Evolutionary conservation across 1,284 basidiomycete genomes (phyloP), one percentile per base, ranked within the genome.

Genomic region (Ceraceosorus guamensis): DNA sequence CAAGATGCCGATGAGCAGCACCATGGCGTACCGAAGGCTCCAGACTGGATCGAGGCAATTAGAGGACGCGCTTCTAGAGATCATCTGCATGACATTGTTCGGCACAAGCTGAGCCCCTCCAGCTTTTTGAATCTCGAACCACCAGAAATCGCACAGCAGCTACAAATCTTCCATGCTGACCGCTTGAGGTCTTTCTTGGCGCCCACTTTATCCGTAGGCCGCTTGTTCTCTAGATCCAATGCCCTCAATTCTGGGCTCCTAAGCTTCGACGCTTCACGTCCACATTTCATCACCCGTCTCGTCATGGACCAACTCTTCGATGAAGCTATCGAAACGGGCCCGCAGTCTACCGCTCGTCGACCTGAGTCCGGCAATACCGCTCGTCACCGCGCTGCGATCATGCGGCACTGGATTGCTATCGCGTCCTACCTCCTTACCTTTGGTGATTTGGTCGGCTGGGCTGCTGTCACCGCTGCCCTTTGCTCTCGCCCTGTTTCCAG

Each of bases 381-480:
- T 32, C 57, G 63, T 24, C 57, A 66, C 35, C 68, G 71, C 30
- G 73, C 68, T 13, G 57, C 62, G 5, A 54, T 76, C 18, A 62
- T 76, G 32, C 62, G 66, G 32, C 73, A 75, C 43, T 76, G 73
- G 73, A 69, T 71, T 37, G 65, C 66, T 31, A 55, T 75, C 49
- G 70, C 63, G n/a, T 63, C 59, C 6, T 66, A 60, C 45, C 58
- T 72, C 6, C 60, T 66, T 31, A 59, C 53, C 3, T 51, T 64
- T 4, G 62, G 65, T 16, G 71, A 75, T 46, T 18, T 71, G 4
- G 63, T 66, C 0, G 72, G 68, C 33, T 76, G 73, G 73, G 53
- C 65, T 35, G 72, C 73, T 13, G 61, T 76, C 8, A 60, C 55
- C 39, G 62, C 65, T 6, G 73, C 70, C 4, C 49, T 76, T 37